Percentiles rank a stretch among this genome's conserved stretches.
phyloP scores from a whole-genome alignment of 192 early-diverging fungal genomes.

The Entomortierella lignicola region DNA sequence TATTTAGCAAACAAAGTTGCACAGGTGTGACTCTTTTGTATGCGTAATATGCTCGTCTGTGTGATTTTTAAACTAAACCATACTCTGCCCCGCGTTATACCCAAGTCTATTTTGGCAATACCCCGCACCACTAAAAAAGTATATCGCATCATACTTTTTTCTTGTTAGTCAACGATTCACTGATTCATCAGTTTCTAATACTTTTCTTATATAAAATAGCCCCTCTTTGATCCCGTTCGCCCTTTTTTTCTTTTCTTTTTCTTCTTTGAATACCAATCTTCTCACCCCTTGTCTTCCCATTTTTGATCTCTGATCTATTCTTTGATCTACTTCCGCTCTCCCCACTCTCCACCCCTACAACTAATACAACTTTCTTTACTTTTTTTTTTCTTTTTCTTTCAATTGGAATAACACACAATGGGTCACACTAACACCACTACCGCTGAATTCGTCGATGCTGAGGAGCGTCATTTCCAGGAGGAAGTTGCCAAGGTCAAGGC shows the following conservation, averaged over 20 bases:
- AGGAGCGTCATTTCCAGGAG: conserved; percentile 78
- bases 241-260: conserved; percentile 5
- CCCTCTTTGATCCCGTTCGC: neutral
- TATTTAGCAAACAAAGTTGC: neutral
- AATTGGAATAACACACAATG: conserved; percentile 43
- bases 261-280: conserved; percentile 1
- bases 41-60: neutral
- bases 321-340: conserved; percentile 1
- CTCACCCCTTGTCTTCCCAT: neutral
- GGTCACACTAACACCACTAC: conserved; percentile 50
- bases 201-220: conserved; percentile 1
- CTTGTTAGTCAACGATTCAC: neutral
- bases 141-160: neutral
- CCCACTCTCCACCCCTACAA: conserved; percentile 1
- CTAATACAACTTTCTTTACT: neutral
- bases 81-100: neutral
- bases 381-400: neutral
- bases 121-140: too few species aligned
- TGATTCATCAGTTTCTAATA: neutral
- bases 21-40: neutral
- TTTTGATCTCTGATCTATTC: neutral
- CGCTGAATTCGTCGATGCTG: conserved; percentile 62
- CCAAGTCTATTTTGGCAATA: neutral
- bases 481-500: conserved; percentile 87
- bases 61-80: neutral